Evolutionary conservation across 2,329 filamentous ascomycete genomes (phyloP), one percentile per base, ranked within the genome.

Genomic region (Ceratocystis eucalypticola): DNA sequence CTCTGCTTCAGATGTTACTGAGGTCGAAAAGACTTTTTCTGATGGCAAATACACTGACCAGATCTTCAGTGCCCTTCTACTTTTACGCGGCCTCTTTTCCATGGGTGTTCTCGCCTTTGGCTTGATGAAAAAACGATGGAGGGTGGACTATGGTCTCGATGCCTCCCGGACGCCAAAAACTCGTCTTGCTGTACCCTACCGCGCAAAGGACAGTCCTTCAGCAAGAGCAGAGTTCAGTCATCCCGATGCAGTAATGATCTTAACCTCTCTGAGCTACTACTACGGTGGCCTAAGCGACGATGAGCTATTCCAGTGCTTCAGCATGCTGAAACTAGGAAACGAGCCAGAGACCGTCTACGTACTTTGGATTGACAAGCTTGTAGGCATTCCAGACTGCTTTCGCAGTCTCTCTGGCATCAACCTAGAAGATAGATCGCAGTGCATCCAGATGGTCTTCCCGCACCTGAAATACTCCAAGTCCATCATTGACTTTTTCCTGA

Each of bases 111-210:
- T 89, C 0, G 70, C 70, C 0, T 86, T 85, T 67, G 76, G 75
- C 0, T 74, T 88, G 0, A 72, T 74, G 0, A 73, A 80, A 15
- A 88, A 88, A 70, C 75, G 85, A 1, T 89, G 83, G 82, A 74
- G 81, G 2, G 85, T 89, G 0, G 80, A 88, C 65, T 89, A 85
- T 67, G 86, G 87, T 0, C 75, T 82, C 0, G 79, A 84, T 70
- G 68, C 70, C 0, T 70, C 68, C 0, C 72, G 82, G 1, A 69
- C 69, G 0, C 79, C 78, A 0, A 61, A 67, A 0, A 82, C 79
- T 0, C 75, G 72, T 62, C 76, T 87, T 0, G 80, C 81, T 0
- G 82, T 88, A 0, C 85, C 84, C 0, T 88, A 80, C 69, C 76
- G 77, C 7, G 83, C 83, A 0, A 87, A 87, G 66, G 84, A 84